phyloP scores from a whole-genome alignment of 176 grass and related monocot genomes.

The Ensete ventricosum region DNA sequence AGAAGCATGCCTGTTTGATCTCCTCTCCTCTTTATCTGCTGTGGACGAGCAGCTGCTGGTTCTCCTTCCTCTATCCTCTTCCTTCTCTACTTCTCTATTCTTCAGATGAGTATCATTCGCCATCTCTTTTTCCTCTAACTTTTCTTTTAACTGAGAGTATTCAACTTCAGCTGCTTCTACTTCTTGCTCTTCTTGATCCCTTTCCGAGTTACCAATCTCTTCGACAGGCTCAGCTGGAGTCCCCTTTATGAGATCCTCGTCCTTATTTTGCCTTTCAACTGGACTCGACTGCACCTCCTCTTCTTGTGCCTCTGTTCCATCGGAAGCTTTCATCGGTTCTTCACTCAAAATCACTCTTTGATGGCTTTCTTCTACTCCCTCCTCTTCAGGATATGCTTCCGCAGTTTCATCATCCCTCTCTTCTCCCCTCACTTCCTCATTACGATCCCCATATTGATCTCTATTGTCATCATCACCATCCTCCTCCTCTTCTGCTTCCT shows the following conservation, averaged over 20 bases:
- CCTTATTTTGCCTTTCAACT: not conserved
- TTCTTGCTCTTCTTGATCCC: slow-evolving; percentile 1
- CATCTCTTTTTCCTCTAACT: not conserved
- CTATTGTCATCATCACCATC: slow-evolving; percentile 2
- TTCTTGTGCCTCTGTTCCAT: slow-evolving; percentile 2
- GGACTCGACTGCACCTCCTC: not conserved
- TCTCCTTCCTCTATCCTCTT: slow-evolving; percentile 24
- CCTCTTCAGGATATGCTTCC: not conserved
- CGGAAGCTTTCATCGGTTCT: slow-evolving; percentile 14
- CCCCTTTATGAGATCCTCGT: slow-evolving; percentile 18
- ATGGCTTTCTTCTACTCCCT: slow-evolving; percentile 10
- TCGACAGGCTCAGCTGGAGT: slow-evolving; percentile 3
- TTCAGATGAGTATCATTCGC: not conserved
- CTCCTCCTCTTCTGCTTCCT: slow-evolving; percentile 14
- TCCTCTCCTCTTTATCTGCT: slow-evolving; percentile 51
- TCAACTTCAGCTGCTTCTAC: slow-evolving; percentile 3
- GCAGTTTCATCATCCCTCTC: slow-evolving; percentile 19
- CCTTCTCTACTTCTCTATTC: slow-evolving; percentile 17
- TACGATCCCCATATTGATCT: not conserved
- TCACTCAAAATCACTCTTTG: slow-evolving; percentile 14
- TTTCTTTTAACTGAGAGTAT: not conserved
- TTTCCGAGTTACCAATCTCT: not conserved
- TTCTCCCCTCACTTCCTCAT: slow-evolving; percentile 16
- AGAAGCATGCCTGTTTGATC: slow-evolving; percentile 18
- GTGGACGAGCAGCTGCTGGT: slow-evolving; percentile 38